Evolutionary conservation across 208 protist genomes (phyloP), one percentile per base, ranked within the genome.

Genomic region (Angomonas deanei): DNA sequence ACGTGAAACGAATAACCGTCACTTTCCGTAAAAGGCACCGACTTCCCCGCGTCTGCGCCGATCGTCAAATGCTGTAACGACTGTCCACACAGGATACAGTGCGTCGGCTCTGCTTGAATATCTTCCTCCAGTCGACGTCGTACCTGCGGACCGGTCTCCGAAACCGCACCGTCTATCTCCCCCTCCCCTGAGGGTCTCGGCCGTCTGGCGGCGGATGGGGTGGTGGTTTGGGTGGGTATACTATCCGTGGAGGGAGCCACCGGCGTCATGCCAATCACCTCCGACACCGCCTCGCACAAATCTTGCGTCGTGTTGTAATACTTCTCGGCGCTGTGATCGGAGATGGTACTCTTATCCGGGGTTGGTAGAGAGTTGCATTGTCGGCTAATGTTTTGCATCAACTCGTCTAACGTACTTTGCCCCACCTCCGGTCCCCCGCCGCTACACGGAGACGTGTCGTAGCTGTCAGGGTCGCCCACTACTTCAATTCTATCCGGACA

Each of bases 1-100:
- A 72, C 60, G 66, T 92, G 85, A 49, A 80, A 78, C 3, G 23
- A 4, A 24, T 70, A 13, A 15, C 68, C 76, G 11, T 68, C 70
- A 0, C 57, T 33, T 15, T 19, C 3, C 31, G 42, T 50, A 6
- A 66, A 48, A 0, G 60, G 50, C 4, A n/a, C n/a, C n/a, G n/a
- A n/a, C n/a, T n/a, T n/a, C n/a, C n/a, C n/a, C n/a, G n/a, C n/a
- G n/a, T n/a, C n/a, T n/a, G n/a, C n/a, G n/a, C n/a, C n/a, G n/a
- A n/a, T n/a, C 60, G 42, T 1, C 65, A n/a, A 1, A 24, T 39
- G 6, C 27, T 2, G 1, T 2, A 2, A 28, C 26, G 0, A 2
- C 13, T 4, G 3, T 1, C 32, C 47, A 2, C 54, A 74, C 47
- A 72, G 63, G 31, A 66, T 26, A 28, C 61, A 77, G 1, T n/a